Evolutionary conservation across 441 rosid genomes (phyloP).

Genomic region (Aquilaria agallochum): DNA sequence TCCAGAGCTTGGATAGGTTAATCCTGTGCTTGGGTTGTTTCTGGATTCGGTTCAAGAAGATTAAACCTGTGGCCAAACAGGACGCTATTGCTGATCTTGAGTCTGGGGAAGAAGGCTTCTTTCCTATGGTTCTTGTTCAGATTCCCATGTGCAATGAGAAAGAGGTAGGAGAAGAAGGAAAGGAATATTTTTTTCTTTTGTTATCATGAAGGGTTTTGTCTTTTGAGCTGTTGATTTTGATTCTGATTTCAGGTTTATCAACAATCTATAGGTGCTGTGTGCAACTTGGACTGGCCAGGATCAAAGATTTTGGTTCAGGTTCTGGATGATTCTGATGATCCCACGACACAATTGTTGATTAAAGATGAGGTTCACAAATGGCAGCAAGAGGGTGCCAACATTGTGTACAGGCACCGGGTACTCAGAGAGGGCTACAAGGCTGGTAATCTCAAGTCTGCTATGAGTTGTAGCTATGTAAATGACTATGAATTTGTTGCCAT

Average conservation of each 20-base stretch:
- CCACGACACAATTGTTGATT: constrained; percentile 54
- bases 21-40: constrained; percentile 83
- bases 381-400: constrained; percentile 76
- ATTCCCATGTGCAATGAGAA: constrained; percentile 96
- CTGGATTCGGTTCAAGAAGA: constrained; percentile 77
- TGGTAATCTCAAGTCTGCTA: constrained; percentile 93
- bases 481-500: constrained; percentile 91
- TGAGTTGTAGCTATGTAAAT: constrained; percentile 82
- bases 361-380: constrained; percentile 85
- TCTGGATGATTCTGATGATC: constrained; percentile 88
- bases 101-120: constrained; percentile 52
- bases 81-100: constrained; percentile 50
- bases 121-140: constrained; percentile 91
- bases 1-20: constrained; percentile 83
- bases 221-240: constrained; percentile 1
- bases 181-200: not conserved
- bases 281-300: constrained; percentile 91
- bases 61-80: constrained; percentile 60
- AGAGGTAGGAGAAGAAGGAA: constrained; percentile 45
- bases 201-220: not conserved
- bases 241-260: constrained; percentile 62
- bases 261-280: constrained; percentile 86
- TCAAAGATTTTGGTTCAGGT: constrained; percentile 68
- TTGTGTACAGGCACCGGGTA: constrained; percentile 80
- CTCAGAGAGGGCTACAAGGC: constrained; percentile 92